A percentile compares a stretch with the other conserved stretches of the same genome.
Conservation (phyloP, 306 rosid genomes). For the Vachellia collinsii region DNA sequence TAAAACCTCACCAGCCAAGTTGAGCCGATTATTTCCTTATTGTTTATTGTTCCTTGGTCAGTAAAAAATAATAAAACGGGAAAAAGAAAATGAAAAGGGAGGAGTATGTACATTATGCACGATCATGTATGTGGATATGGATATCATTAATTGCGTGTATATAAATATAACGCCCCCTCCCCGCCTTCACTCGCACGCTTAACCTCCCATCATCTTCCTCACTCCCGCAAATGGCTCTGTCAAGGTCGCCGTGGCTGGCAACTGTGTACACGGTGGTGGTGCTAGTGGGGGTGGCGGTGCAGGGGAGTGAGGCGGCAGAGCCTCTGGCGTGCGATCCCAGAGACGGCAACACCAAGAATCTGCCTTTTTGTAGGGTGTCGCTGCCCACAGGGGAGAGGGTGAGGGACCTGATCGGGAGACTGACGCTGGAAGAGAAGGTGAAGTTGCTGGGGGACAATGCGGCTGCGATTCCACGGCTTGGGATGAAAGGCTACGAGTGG, state of each 20-base stretch:
- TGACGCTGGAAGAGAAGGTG: slow-evolving; percentile 80
- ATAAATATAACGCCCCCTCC: slow-evolving; percentile 29
- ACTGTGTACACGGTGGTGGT: not conserved
- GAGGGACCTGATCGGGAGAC: slow-evolving; percentile 69
- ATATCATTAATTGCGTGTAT: not conserved
- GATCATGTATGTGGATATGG: not conserved
- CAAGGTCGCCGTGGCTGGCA: slow-evolving; percentile 2
- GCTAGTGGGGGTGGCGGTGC: not conserved
- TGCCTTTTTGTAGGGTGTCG: slow-evolving; percentile 56
- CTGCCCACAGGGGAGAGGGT: slow-evolving; percentile 58
- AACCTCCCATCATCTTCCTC: no score
- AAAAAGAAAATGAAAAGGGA: not conserved
- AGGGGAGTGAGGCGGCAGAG: slow-evolving; percentile 45
- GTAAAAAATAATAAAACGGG: not conserved
- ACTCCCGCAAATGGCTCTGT: slow-evolving; percentile 42
- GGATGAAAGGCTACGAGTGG: slow-evolving; percentile 88
- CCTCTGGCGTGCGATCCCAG: slow-evolving; percentile 77
- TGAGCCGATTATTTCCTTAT: slow-evolving; percentile 29
- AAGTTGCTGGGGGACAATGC: slow-evolving; percentile 67
- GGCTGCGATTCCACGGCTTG: slow-evolving; percentile 67
- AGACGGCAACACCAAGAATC: slow-evolving; percentile 39
- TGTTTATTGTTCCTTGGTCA: not conserved
- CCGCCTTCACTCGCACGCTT: slow-evolving; percentile 3
- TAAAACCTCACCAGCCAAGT: slow-evolving; percentile 37
- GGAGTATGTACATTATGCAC: not conserved